Base-by-base conservation (phyloP, 257 asterid species). In the Jacaranda mimosifolia region DNA sequence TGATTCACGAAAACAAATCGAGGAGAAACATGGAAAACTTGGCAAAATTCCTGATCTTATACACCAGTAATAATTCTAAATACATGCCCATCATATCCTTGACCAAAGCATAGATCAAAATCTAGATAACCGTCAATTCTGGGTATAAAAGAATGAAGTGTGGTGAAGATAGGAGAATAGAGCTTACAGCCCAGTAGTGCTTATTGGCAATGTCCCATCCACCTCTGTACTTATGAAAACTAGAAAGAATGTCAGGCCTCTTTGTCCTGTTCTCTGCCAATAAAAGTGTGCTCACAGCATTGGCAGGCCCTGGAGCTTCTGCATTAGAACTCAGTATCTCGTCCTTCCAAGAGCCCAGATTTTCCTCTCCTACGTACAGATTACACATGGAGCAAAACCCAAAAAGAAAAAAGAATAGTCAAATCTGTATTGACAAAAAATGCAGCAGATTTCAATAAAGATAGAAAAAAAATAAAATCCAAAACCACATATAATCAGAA, bases 191-290 rank as follows among this genome's bases (percentile, higher is more conserved):
- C 92, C 93, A 90, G 83, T 90, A 90, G 69, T 90, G 96, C 70
- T 87, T 84, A 81, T 90, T 87, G 78, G 87, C 83, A 83, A 42
- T 45, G 53, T 92, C 90, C 97, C 98, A 92, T 88, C 98, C 98
- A 73, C 96, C 97, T 83, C 84, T 84, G 81, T 92, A 92, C 78
- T 82, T 88, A 43, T 72, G 90, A 83, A 92, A 91, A 72, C 76
- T 73, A n/a, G 90, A 83, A 69, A 91, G 87, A 70, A 92, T 83
- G 51, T 92, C 96, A 0, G 94, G 94, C 83, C 98, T 86, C 60
- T 69, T 85, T 17, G 98, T 91, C 85, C 97, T 80, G 77, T 89
- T 84, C 75, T 78, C 88, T 1, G 97, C 98, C 76, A 92, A 83
- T 64, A 91, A 80, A 59, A 92, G 97, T 2, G 87, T 89, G 87